These are phyloP conservation scores for Fusarium circinatum DNA, from an alignment of 2,329 filamentous ascomycete genomes.

Conservation along the genomic window DNA sequence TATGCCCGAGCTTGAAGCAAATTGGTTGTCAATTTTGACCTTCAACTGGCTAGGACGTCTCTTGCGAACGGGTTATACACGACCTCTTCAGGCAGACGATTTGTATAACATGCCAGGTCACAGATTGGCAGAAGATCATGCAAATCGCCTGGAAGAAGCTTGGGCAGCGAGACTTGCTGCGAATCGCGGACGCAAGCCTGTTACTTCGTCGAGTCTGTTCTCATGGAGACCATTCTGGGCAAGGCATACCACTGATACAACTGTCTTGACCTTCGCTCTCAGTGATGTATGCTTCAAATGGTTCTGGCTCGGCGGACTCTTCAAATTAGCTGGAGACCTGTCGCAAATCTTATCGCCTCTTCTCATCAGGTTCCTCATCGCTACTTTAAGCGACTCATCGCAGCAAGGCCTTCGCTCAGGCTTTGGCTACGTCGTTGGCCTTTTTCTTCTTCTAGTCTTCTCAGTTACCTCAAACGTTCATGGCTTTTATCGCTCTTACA, in stretches of 20 bases:
- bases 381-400: conserved; percentile 11
- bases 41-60: conserved; percentile 19
- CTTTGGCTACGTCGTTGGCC: conserved; percentile 16
- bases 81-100: conserved; percentile 20
- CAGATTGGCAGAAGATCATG: conserved; percentile 19
- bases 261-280: conserved; percentile 44
- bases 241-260: conserved; percentile 37
- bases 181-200: neutral
- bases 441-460: conserved; percentile 17
- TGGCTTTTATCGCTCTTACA: conserved; percentile 23
- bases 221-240: conserved; percentile 42
- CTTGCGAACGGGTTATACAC: conserved; percentile 19
- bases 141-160: conserved; percentile 21
- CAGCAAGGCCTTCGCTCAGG: conserved; percentile 12
- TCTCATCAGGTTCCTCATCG: conserved; percentile 25
- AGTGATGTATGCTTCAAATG: conserved; percentile 46
- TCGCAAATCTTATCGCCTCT: conserved; percentile 23
- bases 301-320: conserved; percentile 46
- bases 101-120: conserved; percentile 23
- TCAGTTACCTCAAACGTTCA: conserved; percentile 27
- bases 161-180: conserved; percentile 4
- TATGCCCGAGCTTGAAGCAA: conserved; percentile 10
- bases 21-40: conserved; percentile 21
- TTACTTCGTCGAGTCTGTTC: neutral
- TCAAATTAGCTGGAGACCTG: conserved; percentile 43